phyloP scores from a whole-genome alignment of 257 asterid species.

The Solanum chiquidenum region DNA sequence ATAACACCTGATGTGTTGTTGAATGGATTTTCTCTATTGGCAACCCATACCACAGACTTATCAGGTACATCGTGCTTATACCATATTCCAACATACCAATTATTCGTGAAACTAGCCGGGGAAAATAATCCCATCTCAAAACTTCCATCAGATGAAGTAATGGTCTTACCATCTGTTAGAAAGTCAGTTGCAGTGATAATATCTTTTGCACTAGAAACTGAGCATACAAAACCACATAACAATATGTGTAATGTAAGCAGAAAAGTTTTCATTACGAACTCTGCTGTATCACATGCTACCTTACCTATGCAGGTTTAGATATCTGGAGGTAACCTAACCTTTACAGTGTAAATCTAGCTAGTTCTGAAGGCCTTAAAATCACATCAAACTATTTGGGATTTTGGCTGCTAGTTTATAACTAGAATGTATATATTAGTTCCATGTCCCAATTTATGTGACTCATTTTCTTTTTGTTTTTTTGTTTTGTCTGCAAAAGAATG shows the following conservation, averaged over 20 bases:
- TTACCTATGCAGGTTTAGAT: not conserved
- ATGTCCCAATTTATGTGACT: not conserved
- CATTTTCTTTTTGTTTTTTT: not conserved
- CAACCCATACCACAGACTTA: not conserved
- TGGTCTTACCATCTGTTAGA: constrained; percentile 9
- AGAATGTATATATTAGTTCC: not conserved
- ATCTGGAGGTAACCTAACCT: not conserved
- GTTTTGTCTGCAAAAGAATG: not conserved
- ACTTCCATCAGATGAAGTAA: constrained; percentile 9
- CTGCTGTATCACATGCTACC: not conserved
- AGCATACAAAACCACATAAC: not conserved
- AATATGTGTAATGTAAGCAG: not conserved
- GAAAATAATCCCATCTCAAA: not conserved
- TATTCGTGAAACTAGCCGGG: not conserved
- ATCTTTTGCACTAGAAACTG: not conserved
- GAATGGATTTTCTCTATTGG: not conserved
- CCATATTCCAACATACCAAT: not conserved
- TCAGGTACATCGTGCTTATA: not conserved
- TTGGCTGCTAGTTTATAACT: not conserved
- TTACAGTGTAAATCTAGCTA: not conserved
- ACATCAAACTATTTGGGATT: not conserved
- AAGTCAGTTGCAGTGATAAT: not conserved
- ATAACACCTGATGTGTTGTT: not conserved
- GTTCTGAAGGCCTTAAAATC: not conserved
- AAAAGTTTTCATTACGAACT: not conserved